A percentile compares a stretch with the other conserved stretches of the same genome.
Conservation (phyloP, 331 rosid genomes). For the Arachis monticola region DNA sequence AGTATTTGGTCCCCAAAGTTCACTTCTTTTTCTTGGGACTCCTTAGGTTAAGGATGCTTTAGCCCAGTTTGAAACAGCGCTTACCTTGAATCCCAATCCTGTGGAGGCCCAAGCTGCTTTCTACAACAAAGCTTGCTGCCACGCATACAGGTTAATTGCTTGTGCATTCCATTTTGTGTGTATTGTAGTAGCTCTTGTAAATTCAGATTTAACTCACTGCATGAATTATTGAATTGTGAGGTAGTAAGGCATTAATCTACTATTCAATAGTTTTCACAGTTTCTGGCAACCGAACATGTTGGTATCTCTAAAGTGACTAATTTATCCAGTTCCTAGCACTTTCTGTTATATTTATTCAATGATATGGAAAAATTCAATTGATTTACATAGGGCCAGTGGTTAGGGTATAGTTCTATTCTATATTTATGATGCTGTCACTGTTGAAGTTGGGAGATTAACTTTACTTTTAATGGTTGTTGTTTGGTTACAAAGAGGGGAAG, state of each 20-base stretch:
- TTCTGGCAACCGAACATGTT: constrained; percentile 15
- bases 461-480: constrained; percentile 34
- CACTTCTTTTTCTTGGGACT: constrained; percentile 23
- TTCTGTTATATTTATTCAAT: constrained; percentile 10
- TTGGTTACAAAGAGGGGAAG: constrained; percentile 88
- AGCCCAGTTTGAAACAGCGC: constrained; percentile 84
- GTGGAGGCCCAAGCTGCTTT: constrained; percentile 93
- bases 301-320: constrained; percentile 6
- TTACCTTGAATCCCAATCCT: constrained; percentile 80
- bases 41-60: constrained; percentile 97
- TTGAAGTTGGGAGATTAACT: neutral
- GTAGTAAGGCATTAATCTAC: neutral
- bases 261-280: neutral
- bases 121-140: constrained; percentile 98
- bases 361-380: neutral
- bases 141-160: constrained; percentile 72
- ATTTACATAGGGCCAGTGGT: neutral
- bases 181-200: constrained; percentile 3
- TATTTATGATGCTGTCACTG: neutral
- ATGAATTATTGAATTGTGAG: constrained; percentile 8
- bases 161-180: neutral
- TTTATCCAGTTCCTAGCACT: constrained; percentile 21
- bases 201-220: constrained; percentile 24
- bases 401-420: constrained; percentile 20
- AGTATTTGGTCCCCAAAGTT: constrained; percentile 18